Conservation (phyloP, 768 basidiomycete species). For the Podaxis carcinomalis region DNA sequence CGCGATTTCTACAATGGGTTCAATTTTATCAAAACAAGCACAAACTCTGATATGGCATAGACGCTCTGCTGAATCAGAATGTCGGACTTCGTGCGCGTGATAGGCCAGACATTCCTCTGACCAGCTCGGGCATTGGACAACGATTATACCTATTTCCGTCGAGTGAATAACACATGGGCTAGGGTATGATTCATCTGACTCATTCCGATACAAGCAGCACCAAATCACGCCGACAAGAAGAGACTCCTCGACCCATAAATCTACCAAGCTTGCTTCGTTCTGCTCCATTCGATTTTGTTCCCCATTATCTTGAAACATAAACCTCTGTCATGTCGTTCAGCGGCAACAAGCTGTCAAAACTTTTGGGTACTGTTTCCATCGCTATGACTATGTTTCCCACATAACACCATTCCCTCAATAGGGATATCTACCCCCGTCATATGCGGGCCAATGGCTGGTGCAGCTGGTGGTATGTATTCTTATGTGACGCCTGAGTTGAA, state of each 20-base stretch:
- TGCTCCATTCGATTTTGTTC: neutral
- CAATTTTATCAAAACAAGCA: slow-evolving; percentile 19
- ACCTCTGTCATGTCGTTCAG: slow-evolving; percentile 1
- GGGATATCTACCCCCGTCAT: slow-evolving; percentile 59
- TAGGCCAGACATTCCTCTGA: neutral
- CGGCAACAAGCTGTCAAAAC: slow-evolving; percentile 1
- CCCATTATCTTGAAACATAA: neutral
- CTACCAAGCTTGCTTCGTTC: neutral
- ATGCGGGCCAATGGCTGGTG: slow-evolving; percentile 68
- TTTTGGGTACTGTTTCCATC: slow-evolving; percentile 3
- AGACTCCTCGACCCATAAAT: neutral
- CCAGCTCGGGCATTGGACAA: neutral
- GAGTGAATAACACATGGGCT: neutral
- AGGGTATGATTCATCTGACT: neutral
- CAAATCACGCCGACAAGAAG: neutral
- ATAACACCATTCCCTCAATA: slow-evolving; percentile 17
- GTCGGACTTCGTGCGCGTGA: neutral
- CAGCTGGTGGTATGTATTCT: slow-evolving; percentile 45
- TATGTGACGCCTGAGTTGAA: slow-evolving; percentile 4
- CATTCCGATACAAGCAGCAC: neutral
- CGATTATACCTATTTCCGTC: neutral
- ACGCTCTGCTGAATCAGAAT: neutral
- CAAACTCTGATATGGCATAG: slow-evolving; percentile 16
- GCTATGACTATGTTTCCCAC: neutral
- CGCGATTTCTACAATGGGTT: slow-evolving; percentile 13